These are phyloP conservation scores for Solanum pennellii DNA, from an alignment of 257 asterid species.

Conservation along the genomic window DNA sequence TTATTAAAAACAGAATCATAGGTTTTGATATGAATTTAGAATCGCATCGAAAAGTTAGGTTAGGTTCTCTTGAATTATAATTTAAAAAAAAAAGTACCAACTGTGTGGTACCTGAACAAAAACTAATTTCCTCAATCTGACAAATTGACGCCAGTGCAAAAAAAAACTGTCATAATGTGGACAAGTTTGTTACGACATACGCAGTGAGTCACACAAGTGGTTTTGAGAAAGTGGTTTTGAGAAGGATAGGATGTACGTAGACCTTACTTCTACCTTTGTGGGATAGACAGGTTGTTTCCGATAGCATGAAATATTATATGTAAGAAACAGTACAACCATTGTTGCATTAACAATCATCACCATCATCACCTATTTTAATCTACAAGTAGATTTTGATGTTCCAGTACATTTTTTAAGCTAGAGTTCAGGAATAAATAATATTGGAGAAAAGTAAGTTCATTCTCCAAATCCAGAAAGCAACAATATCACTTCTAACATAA, in stretches of 20 bases:
- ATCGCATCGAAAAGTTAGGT: not conserved
- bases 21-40: not conserved
- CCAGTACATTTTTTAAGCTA: slow-evolving; percentile 1
- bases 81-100: not conserved
- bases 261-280: too few relatives aligned
- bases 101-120: not conserved
- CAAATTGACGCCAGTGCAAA: not conserved
- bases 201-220: not conserved
- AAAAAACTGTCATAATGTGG: not conserved
- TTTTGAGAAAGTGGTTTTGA: too few relatives aligned
- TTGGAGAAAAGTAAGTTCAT: not conserved
- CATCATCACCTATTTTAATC: not conserved
- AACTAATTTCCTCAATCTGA: not conserved
- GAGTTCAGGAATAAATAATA: not conserved
- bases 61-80: not conserved
- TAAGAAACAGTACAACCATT: not conserved
- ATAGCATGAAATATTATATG: not conserved
- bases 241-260: not conserved
- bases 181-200: not conserved
- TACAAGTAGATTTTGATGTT: not conserved
- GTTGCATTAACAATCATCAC: not conserved
- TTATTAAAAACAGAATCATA: not conserved
- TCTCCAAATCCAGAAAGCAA: not conserved
- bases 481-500: not conserved
- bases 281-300: not conserved